Evolutionary conservation across 2,329 filamentous ascomycete species (phyloP).

Genomic region (Trichoderma gracile): DNA sequence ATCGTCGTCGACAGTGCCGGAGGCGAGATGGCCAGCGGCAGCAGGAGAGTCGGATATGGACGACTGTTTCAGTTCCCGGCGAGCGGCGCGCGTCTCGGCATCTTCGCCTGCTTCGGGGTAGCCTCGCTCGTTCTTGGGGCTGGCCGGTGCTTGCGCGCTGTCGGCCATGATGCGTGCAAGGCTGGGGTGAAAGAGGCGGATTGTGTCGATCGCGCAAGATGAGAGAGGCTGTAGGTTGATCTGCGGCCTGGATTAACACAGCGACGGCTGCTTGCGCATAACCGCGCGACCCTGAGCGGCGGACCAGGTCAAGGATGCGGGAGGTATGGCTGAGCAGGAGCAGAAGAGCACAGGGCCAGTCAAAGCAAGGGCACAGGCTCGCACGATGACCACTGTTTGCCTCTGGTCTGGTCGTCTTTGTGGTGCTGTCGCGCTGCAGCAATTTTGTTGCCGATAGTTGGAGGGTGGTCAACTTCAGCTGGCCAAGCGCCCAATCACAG

Average conservation of each 20-base stretch:
- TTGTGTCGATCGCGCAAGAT: conserved; percentile 26
- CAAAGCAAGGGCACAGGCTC: background rate
- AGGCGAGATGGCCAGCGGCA: conserved; percentile 2
- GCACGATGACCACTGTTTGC: background rate
- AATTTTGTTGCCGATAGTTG: conserved; percentile 14
- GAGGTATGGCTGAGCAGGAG: background rate
- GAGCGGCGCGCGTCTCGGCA: conserved; percentile 62
- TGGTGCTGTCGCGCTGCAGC: conserved; percentile 17
- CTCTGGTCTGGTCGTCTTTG: conserved; percentile 10
- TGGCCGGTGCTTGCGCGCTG: conserved; percentile 43
- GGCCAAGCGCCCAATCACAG: conserved; percentile 11
- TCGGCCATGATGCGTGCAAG: conserved; percentile 44
- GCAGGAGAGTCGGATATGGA: conserved; percentile 55
- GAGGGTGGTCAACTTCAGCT: conserved; percentile 17
- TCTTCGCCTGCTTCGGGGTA: conserved; percentile 53
- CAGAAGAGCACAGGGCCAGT: background rate
- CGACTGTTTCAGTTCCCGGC: conserved; percentile 65
- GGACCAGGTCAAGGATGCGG: background rate
- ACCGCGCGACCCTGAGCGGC: conserved; percentile 13
- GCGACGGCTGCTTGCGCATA: conserved; percentile 22
- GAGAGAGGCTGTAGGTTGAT: conserved; percentile 13
- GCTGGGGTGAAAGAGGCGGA: conserved; percentile 25
- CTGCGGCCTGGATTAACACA: conserved; percentile 5
- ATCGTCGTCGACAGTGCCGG: conserved; percentile 31
- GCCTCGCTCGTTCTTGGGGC: conserved; percentile 41